Evolutionary conservation across 2,329 filamentous ascomycete genomes (phyloP).

Genomic region (Aspergillus novofumigatus): DNA sequence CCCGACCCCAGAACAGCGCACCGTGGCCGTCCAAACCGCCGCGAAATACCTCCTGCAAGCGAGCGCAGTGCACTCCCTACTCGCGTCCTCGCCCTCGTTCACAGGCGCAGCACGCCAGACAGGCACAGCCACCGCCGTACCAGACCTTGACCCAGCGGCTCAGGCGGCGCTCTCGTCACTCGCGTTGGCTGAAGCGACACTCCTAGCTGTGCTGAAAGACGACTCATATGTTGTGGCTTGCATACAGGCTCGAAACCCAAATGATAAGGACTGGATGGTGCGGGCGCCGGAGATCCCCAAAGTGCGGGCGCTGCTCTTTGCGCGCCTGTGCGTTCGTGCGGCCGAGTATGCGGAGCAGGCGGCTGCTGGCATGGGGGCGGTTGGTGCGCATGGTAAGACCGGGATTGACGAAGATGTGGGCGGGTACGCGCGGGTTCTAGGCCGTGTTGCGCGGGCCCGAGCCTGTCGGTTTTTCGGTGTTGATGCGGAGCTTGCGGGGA

Average conservation of each 20-base stretch:
- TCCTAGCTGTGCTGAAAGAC: conserved; percentile 87
- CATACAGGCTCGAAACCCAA: conserved; percentile 73
- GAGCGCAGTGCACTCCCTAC: conserved; percentile 70
- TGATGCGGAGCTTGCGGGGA: conserved; percentile 76
- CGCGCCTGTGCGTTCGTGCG: conserved; percentile 79
- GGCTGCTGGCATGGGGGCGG: conserved; percentile 45
- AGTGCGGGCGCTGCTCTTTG: conserved; percentile 82
- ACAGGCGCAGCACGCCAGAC: conserved; percentile 29
- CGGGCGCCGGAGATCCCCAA: conserved; percentile 82
- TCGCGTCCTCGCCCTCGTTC: conserved; percentile 54
- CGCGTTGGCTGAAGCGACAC: conserved; percentile 79
- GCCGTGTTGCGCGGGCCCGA: conserved; percentile 71
- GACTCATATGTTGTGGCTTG: conserved; percentile 85
- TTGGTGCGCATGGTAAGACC: conserved; percentile 22
- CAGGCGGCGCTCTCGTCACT: conserved; percentile 49
- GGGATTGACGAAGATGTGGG: conserved; percentile 61
- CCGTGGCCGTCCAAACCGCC: conserved; percentile 65
- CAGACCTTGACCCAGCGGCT: conserved; percentile 46
- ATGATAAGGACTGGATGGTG: conserved; percentile 96
- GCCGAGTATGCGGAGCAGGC: conserved; percentile 82
- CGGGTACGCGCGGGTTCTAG: conserved; percentile 71
- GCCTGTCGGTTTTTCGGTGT: conserved; percentile 88
- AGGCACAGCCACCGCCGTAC: conserved; percentile 13
- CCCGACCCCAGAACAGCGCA: conserved; percentile 64
- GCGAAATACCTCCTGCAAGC: conserved; percentile 75